Conservation (phyloP, 768 basidiomycete species). For the Trametopsis cervina region DNA sequence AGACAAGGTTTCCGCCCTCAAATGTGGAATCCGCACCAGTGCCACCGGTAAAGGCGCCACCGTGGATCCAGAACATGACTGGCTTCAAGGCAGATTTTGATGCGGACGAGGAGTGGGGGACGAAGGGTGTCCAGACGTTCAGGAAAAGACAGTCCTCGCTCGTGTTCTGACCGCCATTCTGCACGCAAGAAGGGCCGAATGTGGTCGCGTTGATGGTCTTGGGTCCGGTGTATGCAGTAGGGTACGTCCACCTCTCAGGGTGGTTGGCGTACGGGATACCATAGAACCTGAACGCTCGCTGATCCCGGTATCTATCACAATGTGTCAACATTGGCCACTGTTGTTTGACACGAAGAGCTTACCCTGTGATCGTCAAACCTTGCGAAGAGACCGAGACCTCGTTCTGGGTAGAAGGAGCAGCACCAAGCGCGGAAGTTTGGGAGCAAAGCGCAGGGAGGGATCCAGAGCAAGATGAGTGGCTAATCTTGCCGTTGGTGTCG, state of each 20-base stretch:
- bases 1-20: slow-evolving; percentile 38
- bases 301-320: slow-evolving; percentile 34
- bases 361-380: slow-evolving; percentile 21
- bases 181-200: slow-evolving; percentile 18
- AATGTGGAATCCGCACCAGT: slow-evolving; percentile 33
- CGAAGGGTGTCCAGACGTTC: slow-evolving; percentile 38
- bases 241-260: slow-evolving; percentile 36
- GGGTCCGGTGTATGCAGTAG: slow-evolving; percentile 25
- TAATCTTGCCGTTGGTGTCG: slow-evolving; percentile 16
- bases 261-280: slow-evolving; percentile 45
- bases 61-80: slow-evolving; percentile 46
- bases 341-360: not conserved
- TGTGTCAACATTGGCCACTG: not conserved
- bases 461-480: slow-evolving; percentile 12
- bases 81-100: slow-evolving; percentile 27
- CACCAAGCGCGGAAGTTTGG: slow-evolving; percentile 15
- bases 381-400: slow-evolving; percentile 16
- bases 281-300: slow-evolving; percentile 42
- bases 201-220: slow-evolving; percentile 24
- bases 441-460: slow-evolving; percentile 20
- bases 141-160: slow-evolving; percentile 43
- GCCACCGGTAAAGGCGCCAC: slow-evolving; percentile 38
- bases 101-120: slow-evolving; percentile 19
- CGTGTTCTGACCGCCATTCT: slow-evolving; percentile 21
- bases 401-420: slow-evolving; percentile 10